Percentiles rank a stretch among this genome's conserved stretches.
Evolutionary conservation across 2,329 filamentous ascomycete genomes (phyloP).

Genomic region (Pyricularia sp.): DNA sequence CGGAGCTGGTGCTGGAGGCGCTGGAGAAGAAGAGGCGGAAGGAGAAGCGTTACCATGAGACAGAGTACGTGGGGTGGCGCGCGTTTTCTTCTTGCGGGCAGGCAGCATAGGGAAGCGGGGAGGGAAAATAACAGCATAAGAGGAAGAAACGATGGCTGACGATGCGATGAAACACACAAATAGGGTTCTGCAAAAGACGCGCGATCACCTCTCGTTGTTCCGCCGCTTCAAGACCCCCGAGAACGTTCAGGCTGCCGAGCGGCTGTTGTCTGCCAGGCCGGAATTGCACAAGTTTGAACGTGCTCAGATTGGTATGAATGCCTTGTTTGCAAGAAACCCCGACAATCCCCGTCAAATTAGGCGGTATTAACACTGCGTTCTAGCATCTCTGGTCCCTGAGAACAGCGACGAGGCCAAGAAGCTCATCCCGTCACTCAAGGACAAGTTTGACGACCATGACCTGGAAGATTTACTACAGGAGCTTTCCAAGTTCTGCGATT

Average conservation of each 20-base stretch:
- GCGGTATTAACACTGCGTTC: conserved; percentile 19
- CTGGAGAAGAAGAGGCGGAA: conserved; percentile 69
- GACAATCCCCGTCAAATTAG: not conserved
- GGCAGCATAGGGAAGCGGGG: not conserved
- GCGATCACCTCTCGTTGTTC: conserved; percentile 89
- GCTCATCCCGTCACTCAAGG: conserved; percentile 73
- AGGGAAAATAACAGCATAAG: not conserved
- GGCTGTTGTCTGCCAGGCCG: conserved; percentile 64
- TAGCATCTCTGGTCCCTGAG: conserved; percentile 79
- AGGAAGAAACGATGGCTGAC: not conserved
- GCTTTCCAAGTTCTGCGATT: conserved; percentile 61
- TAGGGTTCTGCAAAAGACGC: conserved; percentile 72
- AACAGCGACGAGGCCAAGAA: conserved; percentile 92
- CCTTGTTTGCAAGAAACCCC: not conserved
- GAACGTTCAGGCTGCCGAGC: conserved; percentile 87
- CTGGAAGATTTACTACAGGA: conserved; percentile 81
- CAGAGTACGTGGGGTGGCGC: conserved; percentile 42
- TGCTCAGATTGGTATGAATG: conserved; percentile 55
- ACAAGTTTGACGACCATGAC: conserved; percentile 85
- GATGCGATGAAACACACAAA: not conserved
- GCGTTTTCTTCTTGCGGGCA: not conserved
- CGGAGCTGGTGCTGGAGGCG: conserved; percentile 80
- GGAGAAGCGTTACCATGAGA: conserved; percentile 73
- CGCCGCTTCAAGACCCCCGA: conserved; percentile 92
- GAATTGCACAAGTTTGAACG: conserved; percentile 86